Percentiles rank a stretch among this genome's conserved stretches.
Conservation (phyloP, 2,329 filamentous ascomycete species). For the Diaporthe velutina region DNA sequence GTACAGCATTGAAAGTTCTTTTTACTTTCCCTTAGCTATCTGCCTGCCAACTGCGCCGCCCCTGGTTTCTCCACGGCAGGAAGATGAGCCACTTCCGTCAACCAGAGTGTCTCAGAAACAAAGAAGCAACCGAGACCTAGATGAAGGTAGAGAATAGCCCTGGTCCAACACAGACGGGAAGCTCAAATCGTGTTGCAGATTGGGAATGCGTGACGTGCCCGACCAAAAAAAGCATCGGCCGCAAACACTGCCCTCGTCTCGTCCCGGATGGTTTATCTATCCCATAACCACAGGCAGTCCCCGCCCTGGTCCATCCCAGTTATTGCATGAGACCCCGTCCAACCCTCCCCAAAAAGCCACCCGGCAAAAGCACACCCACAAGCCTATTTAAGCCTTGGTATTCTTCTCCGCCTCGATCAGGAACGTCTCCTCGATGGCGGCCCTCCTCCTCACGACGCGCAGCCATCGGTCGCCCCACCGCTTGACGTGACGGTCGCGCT, state of each 20-base stretch:
- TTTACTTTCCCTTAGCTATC: neutral
- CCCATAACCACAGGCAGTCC: neutral
- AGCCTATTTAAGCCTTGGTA: constrained; percentile 1
- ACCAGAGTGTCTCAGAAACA: neutral
- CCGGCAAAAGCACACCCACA: neutral
- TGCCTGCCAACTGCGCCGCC: neutral
- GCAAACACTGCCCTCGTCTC: neutral
- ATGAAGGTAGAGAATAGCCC: neutral
- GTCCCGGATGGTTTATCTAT: neutral
- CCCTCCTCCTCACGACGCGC: constrained; percentile 84
- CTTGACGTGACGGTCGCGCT: constrained; percentile 74
- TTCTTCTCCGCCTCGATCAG: constrained; percentile 54
- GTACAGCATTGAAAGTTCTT: neutral
- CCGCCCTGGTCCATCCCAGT: neutral
- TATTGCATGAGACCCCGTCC: too few species aligned
- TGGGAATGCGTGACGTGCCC: neutral
- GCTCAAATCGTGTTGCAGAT: neutral
- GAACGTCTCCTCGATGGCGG: constrained; percentile 86
- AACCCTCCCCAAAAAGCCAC: neutral
- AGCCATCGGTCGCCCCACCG: constrained; percentile 91
- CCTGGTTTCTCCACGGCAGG: neutral
- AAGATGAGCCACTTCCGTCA: too few species aligned
- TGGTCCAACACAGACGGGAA: neutral
- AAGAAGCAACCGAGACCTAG: neutral
- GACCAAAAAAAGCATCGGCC: neutral